Percentiles rank a stretch among this genome's conserved stretches.
Evolutionary conservation across 257 asterid species (phyloP).

Genomic region (Solanum etuberosum): DNA sequence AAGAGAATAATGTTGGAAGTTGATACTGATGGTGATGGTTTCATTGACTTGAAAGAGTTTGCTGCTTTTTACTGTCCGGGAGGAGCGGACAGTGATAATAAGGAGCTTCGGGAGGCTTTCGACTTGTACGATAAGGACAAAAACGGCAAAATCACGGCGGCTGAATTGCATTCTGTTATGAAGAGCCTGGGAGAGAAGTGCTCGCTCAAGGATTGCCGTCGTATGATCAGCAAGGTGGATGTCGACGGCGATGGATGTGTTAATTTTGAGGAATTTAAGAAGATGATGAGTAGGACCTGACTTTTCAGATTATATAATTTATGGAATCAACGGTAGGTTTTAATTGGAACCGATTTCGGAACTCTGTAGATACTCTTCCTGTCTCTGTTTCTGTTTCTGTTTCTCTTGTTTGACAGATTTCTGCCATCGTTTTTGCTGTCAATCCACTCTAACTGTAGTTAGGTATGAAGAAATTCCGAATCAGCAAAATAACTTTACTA

Average conservation of each 20-base stretch:
- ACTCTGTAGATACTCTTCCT: background rate
- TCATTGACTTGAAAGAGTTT: slow-evolving; percentile 70
- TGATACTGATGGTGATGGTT: slow-evolving; percentile 84
- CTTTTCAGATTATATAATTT: background rate
- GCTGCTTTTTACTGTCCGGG: slow-evolving; percentile 40
- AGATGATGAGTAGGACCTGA: slow-evolving; percentile 54
- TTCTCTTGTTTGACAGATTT: background rate
- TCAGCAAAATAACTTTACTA: background rate
- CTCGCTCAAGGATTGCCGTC: slow-evolving; percentile 57
- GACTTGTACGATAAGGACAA: slow-evolving; percentile 65
- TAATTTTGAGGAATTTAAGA: slow-evolving; percentile 77
- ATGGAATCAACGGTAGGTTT: background rate
- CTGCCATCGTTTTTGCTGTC: background rate
- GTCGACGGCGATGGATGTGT: slow-evolving; percentile 91
- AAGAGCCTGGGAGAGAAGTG: slow-evolving; percentile 64
- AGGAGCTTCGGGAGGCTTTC: slow-evolving; percentile 74
- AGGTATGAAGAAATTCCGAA: background rate
- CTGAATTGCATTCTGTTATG: slow-evolving; percentile 58
- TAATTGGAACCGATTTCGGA: background rate
- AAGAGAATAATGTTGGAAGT: slow-evolving; percentile 57
- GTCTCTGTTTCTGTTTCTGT: background rate
- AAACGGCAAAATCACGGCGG: slow-evolving; percentile 74
- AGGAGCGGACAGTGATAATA: slow-evolving; percentile 18
- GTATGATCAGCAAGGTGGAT: slow-evolving; percentile 68
- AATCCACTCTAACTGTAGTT: background rate